Evolutionary conservation across 768 basidiomycete genomes (phyloP), one percentile per base, ranked within the genome.

Genomic region (Mycena capillaripes): DNA sequence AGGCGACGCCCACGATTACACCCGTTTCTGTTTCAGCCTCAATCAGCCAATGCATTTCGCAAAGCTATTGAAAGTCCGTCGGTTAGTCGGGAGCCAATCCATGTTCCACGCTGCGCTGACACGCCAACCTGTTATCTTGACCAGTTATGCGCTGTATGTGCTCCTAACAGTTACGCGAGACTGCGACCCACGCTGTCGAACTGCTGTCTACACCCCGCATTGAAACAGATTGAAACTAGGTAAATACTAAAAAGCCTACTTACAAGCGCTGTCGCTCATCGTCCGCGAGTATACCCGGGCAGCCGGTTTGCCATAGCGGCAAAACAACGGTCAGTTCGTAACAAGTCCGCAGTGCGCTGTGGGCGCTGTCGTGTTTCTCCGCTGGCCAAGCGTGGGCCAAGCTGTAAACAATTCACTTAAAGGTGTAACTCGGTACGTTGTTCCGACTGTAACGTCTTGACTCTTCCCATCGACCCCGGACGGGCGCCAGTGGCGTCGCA

Each of bases 141-240:
- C n/a, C 57, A 56, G 36, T 4, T 56, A 30, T 38, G 38, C 38
- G 38, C 38, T n/a, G n/a, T n/a, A n/a, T n/a, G n/a, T n/a, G n/a
- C 38, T 38, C 38, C 38, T 38, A 32, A 21, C 38, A 23, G 50
- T 27, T 66, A 25, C 42, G 55, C 19, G 19, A 44, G 29, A 12
- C 23, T 25, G 30, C 5, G 16, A 38, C 48, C 32, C 67, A 69
- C 67, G 68, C 68, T 69, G 68, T 69, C n/a, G 59, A 34, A 46
- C 60, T 42, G 2, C 60, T 48, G n/a, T n/a, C n/a, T n/a, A n/a
- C n/a, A n/a, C n/a, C n/a, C n/a, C n/a, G n/a, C n/a, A n/a, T n/a
- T n/a, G n/a, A n/a, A n/a, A n/a, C n/a, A n/a, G n/a, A n/a, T n/a
- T n/a, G n/a, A n/a, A n/a, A n/a, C n/a, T n/a, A 38, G 38, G 10